Evolutionary conservation across 306 rosid genomes (phyloP).

Genomic region (Coriaria nepalensis): DNA sequence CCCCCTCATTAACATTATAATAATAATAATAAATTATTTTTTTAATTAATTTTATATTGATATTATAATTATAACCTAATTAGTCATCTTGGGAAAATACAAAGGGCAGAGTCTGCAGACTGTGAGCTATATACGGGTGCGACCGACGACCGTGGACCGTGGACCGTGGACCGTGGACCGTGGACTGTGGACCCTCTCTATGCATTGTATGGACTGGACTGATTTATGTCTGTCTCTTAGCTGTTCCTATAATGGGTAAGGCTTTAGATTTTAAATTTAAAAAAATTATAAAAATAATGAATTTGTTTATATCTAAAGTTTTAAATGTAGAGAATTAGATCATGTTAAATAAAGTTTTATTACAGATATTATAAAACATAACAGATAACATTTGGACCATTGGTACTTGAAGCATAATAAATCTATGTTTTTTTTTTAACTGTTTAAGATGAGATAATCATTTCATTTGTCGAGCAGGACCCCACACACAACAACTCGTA

Average conservation of each 20-base stretch:
- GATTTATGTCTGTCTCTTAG: slow-evolving; percentile 6
- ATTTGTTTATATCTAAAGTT: no score
- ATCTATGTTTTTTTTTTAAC: no score
- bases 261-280: background rate
- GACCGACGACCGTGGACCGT: background rate
- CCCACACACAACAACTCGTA: slow-evolving; percentile 29
- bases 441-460: no score
- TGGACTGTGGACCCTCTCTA: slow-evolving; percentile 13
- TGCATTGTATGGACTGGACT: no score
- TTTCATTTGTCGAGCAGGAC: background rate
- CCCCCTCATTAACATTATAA: no score
- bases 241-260: slow-evolving; percentile 4
- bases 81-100: slow-evolving; percentile 17
- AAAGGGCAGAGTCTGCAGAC: background rate
- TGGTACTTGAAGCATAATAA: no score
- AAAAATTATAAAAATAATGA: background rate
- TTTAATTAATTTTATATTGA: background rate
- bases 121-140: background rate
- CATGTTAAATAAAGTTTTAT: no score
- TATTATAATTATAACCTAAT: no score
- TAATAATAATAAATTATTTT: slow-evolving; percentile 9
- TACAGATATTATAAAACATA: no score
- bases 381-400: no score
- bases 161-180: slow-evolving; percentile 6
- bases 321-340: no score